Evolutionary conservation across 257 asterid species (phyloP).

Genomic region (Linaria vulgaris): DNA sequence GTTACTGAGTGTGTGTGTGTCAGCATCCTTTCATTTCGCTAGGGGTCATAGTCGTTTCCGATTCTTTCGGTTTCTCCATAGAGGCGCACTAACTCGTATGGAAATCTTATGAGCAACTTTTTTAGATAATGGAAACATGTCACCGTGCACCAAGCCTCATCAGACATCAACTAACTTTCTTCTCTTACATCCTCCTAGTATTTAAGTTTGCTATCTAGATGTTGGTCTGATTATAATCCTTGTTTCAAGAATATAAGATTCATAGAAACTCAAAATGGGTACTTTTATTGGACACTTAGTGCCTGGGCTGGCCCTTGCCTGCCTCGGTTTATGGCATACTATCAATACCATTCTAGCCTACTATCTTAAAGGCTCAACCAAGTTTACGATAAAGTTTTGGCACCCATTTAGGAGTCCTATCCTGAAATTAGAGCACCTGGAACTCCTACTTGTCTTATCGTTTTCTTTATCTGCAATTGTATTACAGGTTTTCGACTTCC

Average conservation of each 20-base stretch:
- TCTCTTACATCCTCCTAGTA: slow-evolving; percentile 24
- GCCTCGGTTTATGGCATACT: slow-evolving; percentile 74
- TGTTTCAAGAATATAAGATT: background rate
- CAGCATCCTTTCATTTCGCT: slow-evolving; percentile 24
- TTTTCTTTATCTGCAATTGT: slow-evolving; percentile 59
- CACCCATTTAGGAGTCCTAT: slow-evolving; percentile 50
- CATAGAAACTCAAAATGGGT: slow-evolving; percentile 49
- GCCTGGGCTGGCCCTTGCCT: slow-evolving; percentile 64
- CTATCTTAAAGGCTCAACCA: slow-evolving; percentile 44
- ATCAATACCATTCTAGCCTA: slow-evolving; percentile 46
- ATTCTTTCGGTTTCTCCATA: slow-evolving; percentile 14
- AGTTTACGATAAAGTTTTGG: slow-evolving; percentile 62
- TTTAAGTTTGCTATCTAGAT: slow-evolving; percentile 35
- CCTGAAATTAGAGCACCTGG: slow-evolving; percentile 41
- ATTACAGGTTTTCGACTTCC: slow-evolving; percentile 49
- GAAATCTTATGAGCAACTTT: slow-evolving; percentile 16
- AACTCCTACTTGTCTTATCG: slow-evolving; percentile 52
- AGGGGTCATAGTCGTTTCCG: slow-evolving; percentile 16
- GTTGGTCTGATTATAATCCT: slow-evolving; percentile 20
- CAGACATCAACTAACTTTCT: slow-evolving; percentile 32
- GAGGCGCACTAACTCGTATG: slow-evolving; percentile 17
- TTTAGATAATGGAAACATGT: slow-evolving; percentile 64
- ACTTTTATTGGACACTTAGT: slow-evolving; percentile 61
- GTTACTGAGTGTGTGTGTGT: slow-evolving; percentile 12
- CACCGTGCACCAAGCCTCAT: slow-evolving; percentile 62